Evolutionary conservation across 345 rosid species (phyloP).

Genomic region (Carallia pectinifolia): DNA sequence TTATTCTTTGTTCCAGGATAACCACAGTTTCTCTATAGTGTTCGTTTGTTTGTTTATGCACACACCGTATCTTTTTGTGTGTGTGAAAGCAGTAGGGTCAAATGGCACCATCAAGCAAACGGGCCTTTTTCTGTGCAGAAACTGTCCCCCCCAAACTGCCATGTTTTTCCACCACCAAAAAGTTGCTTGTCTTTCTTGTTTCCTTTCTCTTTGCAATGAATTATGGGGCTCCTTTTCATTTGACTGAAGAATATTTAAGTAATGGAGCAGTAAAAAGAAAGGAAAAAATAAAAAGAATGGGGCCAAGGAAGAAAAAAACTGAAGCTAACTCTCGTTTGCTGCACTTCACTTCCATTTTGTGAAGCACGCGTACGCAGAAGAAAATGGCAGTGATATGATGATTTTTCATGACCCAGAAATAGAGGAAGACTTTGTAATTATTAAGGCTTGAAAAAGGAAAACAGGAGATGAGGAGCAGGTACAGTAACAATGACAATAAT

Average conservation of each 20-base stretch:
- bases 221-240: conserved; percentile 5
- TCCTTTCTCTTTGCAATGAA: neutral
- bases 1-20: conserved; percentile 15
- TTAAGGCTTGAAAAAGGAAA: neutral
- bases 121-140: conserved; percentile 14
- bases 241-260: conserved; percentile 11
- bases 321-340: neutral
- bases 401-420: conserved; percentile 22
- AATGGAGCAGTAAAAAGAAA: neutral
- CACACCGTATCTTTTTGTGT: neutral
- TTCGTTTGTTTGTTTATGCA: neutral
- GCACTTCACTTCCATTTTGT: neutral
- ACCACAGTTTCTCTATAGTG: neutral
- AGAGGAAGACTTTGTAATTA: conserved; percentile 9
- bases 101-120: conserved; percentile 19
- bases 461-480: neutral
- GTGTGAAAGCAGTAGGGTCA: neutral
- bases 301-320: neutral
- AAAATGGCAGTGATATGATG: conserved; percentile 11
- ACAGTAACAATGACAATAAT: too few relatives aligned
- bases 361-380: conserved; percentile 41
- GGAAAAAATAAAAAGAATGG: neutral
- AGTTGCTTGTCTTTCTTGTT: neutral
- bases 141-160: conserved; percentile 2
- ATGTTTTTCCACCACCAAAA: conserved; percentile 15